Evolutionary conservation across 192 early-diverging fungal species (phyloP).

Genomic region (Backusella australiensis): DNA sequence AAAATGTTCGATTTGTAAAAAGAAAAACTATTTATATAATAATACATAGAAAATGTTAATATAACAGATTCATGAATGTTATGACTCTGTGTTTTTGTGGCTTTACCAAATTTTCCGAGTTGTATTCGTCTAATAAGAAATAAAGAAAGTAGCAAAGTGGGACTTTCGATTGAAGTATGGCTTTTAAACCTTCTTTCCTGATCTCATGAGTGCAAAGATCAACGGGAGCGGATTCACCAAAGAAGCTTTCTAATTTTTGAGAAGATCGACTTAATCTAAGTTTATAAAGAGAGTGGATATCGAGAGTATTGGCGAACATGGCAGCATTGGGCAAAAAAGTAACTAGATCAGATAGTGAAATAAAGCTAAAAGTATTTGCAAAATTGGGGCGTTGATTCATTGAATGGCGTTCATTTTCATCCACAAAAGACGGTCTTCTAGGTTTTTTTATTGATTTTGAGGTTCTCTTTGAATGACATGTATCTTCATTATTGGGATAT

Average conservation of each 20-base stretch:
- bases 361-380: background rate
- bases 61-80: background rate
- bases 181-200: slow-evolving; percentile 43
- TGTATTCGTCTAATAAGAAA: slow-evolving; percentile 47
- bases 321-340: background rate
- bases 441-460: background rate
- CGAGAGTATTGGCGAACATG: background rate
- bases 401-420: background rate
- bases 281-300: slow-evolving; percentile 40
- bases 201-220: slow-evolving; percentile 47
- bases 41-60: background rate
- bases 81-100: background rate
- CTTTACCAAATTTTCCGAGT: slow-evolving; percentile 47
- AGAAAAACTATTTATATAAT: slow-evolving; percentile 42
- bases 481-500: background rate
- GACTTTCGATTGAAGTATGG: slow-evolving; percentile 46
- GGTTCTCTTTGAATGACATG: background rate
- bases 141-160: slow-evolving; percentile 52
- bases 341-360: background rate
- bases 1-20: slow-evolving; percentile 49
- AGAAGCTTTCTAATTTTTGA: slow-evolving; percentile 41
- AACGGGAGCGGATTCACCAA: slow-evolving; percentile 44
- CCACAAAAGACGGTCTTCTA: background rate
- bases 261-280: slow-evolving; percentile 16
- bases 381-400: background rate